A percentile compares a stretch with the other conserved stretches of the same genome.
These are phyloP conservation scores for Periconia sp. DNA, from an alignment of 2,329 filamentous ascomycete species.

Conservation along the genomic window DNA sequence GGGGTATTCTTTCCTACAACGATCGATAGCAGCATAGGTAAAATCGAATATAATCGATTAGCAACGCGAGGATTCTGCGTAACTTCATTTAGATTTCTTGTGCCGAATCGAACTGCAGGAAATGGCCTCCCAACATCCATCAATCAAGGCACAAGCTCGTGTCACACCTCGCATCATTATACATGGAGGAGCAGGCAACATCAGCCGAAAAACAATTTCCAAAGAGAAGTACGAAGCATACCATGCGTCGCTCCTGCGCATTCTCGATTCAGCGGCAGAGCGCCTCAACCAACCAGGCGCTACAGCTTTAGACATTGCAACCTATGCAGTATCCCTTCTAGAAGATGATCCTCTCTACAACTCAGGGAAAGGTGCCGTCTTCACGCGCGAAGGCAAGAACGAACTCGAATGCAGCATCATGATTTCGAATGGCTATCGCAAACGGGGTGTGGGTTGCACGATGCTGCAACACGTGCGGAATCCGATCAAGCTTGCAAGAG, in stretches of 20 bases:
- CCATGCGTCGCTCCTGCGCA: constrained; percentile 39
- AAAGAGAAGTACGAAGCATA: constrained; percentile 40
- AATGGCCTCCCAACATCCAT: not conserved
- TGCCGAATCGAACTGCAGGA: not conserved
- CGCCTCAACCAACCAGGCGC: constrained; percentile 41
- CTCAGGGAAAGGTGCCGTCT: constrained; percentile 80
- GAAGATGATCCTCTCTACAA: constrained; percentile 86
- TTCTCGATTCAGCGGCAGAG: constrained; percentile 31
- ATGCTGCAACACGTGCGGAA: constrained; percentile 74
- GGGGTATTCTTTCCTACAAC: too few relatives aligned
- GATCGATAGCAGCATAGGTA: too few relatives aligned
- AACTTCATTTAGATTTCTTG: not conserved
- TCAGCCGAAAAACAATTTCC: constrained; percentile 45
- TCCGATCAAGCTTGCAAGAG: constrained; percentile 72
- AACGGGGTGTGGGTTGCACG: constrained; percentile 77
- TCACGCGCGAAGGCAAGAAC: constrained; percentile 78
- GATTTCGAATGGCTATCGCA: constrained; percentile 72
- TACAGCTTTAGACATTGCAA: constrained; percentile 71
- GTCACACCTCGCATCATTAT: constrained; percentile 50
- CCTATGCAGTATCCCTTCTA: constrained; percentile 72
- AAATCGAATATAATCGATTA: too few relatives aligned
- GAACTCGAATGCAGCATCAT: constrained; percentile 87
- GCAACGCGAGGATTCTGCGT: not conserved
- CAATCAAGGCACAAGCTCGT: not conserved
- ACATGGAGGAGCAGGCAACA: constrained; percentile 53